A percentile compares a stretch with the other conserved stretches of the same genome.
Conservation (phyloP, 495 filamentous ascomycete genomes). For the Podospora pseudopauciseta region DNA sequence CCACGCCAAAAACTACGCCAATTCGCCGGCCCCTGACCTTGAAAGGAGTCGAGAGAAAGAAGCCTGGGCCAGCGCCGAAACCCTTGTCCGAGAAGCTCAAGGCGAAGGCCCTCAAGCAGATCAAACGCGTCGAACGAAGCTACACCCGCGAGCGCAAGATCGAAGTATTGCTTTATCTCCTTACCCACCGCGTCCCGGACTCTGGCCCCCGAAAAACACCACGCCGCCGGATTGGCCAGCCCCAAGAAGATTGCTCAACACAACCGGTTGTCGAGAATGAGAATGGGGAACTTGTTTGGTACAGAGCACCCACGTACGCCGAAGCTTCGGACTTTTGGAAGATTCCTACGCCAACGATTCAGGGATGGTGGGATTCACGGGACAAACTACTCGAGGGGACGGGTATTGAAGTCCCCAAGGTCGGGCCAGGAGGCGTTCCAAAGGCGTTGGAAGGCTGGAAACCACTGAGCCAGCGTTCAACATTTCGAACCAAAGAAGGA, state of each 20-base stretch:
- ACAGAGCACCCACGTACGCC: slow-evolving; percentile 28
- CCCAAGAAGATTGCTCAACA: slow-evolving; percentile 13
- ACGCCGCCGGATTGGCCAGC: slow-evolving; percentile 27
- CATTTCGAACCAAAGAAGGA: neutral
- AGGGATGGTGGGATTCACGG: slow-evolving; percentile 30
- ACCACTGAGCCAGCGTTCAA: neutral
- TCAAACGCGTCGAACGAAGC: slow-evolving; percentile 23
- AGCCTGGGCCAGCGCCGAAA: slow-evolving; percentile 22
- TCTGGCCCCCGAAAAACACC: slow-evolving; percentile 7
- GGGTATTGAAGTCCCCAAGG: slow-evolving; percentile 22
- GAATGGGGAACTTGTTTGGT: slow-evolving; percentile 21
- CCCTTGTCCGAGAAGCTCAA: slow-evolving; percentile 21
- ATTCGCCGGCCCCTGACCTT: slow-evolving; percentile 11
- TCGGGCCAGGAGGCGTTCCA: slow-evolving; percentile 2
- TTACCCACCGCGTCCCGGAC: slow-evolving; percentile 28
- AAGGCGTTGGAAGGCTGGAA: neutral
- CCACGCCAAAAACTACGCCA: slow-evolving; percentile 5
- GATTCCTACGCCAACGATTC: slow-evolving; percentile 27
- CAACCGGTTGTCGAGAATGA: neutral
- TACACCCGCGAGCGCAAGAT: slow-evolving; percentile 30
- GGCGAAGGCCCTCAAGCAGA: slow-evolving; percentile 21
- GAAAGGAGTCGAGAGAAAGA: slow-evolving; percentile 18
- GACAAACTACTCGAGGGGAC: slow-evolving; percentile 29
- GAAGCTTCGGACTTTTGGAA: slow-evolving; percentile 29
- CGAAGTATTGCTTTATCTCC: slow-evolving; percentile 28